phyloP scores from a whole-genome alignment of 1,284 basidiomycete species.

The Malassezia globosa region DNA sequence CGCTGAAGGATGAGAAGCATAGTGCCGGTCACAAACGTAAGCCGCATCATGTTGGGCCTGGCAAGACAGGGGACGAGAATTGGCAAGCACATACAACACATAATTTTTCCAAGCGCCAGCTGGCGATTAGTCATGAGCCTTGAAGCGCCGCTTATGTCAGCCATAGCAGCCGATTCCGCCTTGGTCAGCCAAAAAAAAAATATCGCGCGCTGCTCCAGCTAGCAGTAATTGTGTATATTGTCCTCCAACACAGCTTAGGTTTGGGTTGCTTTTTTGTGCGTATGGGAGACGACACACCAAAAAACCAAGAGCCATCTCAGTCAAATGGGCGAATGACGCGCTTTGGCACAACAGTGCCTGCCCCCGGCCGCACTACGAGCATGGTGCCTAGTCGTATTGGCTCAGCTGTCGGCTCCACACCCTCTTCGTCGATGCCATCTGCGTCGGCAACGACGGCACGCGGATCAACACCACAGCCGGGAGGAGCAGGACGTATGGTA shows the following conservation, averaged over 20 bases:
- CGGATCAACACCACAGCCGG: slow-evolving; percentile 49
- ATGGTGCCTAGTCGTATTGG: slow-evolving; percentile 47
- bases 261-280: background rate
- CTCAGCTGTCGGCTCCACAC: slow-evolving; percentile 50
- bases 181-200: no score
- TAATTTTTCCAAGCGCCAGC: no score
- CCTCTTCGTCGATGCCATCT: slow-evolving; percentile 53
- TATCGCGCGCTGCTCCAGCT: no score
- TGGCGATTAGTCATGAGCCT: no score
- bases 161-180: no score
- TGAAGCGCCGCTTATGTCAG: no score
- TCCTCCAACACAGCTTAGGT: background rate
- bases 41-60: no score
- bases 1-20: no score
- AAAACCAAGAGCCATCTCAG: background rate
- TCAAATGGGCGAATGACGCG: background rate
- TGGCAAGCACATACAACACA: no score
- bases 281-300: background rate
- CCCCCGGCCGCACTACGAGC: slow-evolving; percentile 45
- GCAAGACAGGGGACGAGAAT: no score
- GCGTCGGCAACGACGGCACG: slow-evolving; percentile 47
- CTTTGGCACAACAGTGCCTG: background rate
- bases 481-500: slow-evolving; percentile 39
- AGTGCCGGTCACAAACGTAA: no score
- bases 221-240: background rate